phyloP scores from a whole-genome alignment of 1,284 basidiomycete species.

The Leccinum cinnamomeum region DNA sequence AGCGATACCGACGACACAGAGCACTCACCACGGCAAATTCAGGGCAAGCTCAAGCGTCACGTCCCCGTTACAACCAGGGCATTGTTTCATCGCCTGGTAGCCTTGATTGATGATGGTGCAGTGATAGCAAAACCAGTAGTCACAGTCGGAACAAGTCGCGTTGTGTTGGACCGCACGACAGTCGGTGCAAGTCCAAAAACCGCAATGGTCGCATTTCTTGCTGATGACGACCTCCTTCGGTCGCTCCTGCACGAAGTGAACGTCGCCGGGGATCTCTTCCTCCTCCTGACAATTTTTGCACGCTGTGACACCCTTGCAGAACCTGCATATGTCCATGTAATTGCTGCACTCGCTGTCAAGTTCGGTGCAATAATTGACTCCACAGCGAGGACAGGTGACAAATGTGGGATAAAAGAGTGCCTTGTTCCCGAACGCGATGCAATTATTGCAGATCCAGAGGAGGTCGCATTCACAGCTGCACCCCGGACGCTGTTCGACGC shows the following conservation, averaged over 20 bases:
- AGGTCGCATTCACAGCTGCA: conserved; percentile 1
- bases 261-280: conserved; percentile 9
- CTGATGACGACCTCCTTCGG: conserved; percentile 1
- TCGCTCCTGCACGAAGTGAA: neutral
- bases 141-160: conserved; percentile 8
- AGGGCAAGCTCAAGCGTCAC: conserved; percentile 6
- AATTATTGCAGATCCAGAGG: conserved; percentile 18
- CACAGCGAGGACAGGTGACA: conserved; percentile 20
- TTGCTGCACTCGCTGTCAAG: neutral
- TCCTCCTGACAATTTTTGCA: conserved; percentile 19
- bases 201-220: conserved; percentile 3
- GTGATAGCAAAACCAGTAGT: conserved; percentile 7
- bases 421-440: conserved; percentile 1
- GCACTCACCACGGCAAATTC: conserved; percentile 3
- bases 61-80: neutral
- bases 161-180: neutral
- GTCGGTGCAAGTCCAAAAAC: conserved; percentile 7
- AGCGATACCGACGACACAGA: neutral
- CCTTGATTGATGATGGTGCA: neutral
- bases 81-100: neutral
- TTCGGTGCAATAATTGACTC: conserved; percentile 6
- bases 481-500: conserved; percentile 1
- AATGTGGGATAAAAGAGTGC: neutral
- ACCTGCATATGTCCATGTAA: conserved; percentile 4
- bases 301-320: conserved; percentile 10